phyloP scores from a whole-genome alignment of 2,329 filamentous ascomycete genomes.

The Proliferodiscus dingleyae region DNA sequence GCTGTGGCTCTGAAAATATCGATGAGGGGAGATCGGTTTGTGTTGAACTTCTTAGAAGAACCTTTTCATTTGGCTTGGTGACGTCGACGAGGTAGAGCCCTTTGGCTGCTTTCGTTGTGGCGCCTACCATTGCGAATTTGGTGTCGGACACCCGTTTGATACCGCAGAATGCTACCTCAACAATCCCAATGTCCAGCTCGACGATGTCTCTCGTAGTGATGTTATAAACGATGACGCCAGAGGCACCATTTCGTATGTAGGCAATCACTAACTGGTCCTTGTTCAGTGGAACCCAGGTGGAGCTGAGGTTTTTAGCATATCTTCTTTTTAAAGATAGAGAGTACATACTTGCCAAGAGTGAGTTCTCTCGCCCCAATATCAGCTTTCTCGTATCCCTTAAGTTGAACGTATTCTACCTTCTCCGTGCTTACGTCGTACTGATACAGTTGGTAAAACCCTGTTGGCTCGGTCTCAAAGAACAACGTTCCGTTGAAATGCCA shows the following conservation, averaged over 20 bases:
- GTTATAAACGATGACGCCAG: constrained; percentile 37
- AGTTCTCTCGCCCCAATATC: constrained; percentile 34
- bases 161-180: constrained; percentile 27
- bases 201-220: constrained; percentile 31
- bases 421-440: constrained; percentile 30
- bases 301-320: constrained; percentile 30
- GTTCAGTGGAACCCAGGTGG: constrained; percentile 38
- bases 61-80: constrained; percentile 21
- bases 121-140: constrained; percentile 36
- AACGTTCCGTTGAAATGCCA: constrained; percentile 46
- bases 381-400: constrained; percentile 38
- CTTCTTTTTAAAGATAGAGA: constrained; percentile 12
- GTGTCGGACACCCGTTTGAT: constrained; percentile 34
- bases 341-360: constrained; percentile 17
- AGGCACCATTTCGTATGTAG: constrained; percentile 29
- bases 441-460: constrained; percentile 45
- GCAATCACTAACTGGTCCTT: constrained; percentile 33
- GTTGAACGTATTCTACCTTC: constrained; percentile 28
- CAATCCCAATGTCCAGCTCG: constrained; percentile 31
- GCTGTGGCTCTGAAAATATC: constrained; percentile 37
- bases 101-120: constrained; percentile 29
- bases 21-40: constrained; percentile 28
- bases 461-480: constrained; percentile 44
- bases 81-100: constrained; percentile 36
- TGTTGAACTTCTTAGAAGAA: constrained; percentile 33